Conservation (phyloP, 306 rosid genomes). For the Calophaca sinica region DNA sequence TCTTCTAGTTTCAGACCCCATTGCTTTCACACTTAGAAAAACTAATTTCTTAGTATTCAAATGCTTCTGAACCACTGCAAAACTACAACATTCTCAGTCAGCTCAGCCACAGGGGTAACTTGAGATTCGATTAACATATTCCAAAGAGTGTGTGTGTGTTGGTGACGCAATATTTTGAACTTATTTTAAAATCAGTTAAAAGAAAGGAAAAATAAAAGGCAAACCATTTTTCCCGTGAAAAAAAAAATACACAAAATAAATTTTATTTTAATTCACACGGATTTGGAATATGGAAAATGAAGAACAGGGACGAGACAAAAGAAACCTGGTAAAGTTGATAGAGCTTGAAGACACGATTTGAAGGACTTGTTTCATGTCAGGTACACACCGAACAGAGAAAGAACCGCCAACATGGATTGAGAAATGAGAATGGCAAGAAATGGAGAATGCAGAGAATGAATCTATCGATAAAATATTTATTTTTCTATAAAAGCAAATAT, state of each 20-base stretch:
- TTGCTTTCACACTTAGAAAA: slow-evolving; percentile 51
- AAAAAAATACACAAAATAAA: neutral
- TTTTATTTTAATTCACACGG: too few relatives aligned
- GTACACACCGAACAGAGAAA: slow-evolving; percentile 34
- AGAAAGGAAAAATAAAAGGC: slow-evolving; percentile 1
- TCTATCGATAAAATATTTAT: neutral
- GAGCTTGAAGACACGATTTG: slow-evolving; percentile 53
- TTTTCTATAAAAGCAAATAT: too few relatives aligned
- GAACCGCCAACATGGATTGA: slow-evolving; percentile 33
- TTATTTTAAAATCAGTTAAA: neutral
- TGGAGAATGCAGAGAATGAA: neutral
- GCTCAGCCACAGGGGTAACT: slow-evolving; percentile 13
- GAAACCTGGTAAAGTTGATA: slow-evolving; percentile 57
- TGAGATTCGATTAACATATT: slow-evolving; percentile 12
- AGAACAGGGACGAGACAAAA: slow-evolving; percentile 14
- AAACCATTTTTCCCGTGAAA: slow-evolving; percentile 11
- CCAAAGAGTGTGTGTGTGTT: neutral
- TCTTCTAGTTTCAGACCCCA: slow-evolving; percentile 51
- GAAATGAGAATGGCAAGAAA: neutral
- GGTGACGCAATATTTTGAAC: slow-evolving; percentile 1
- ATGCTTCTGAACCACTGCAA: slow-evolving; percentile 62
- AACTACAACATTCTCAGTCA: slow-evolving; percentile 53
- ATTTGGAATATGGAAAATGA: slow-evolving; percentile 9
- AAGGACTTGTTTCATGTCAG: slow-evolving; percentile 59
- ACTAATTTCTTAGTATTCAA: slow-evolving; percentile 51